These are phyloP conservation scores for Salmacisia buchloeana DNA, from an alignment of 1,284 basidiomycete species.

Conservation along the genomic window DNA sequence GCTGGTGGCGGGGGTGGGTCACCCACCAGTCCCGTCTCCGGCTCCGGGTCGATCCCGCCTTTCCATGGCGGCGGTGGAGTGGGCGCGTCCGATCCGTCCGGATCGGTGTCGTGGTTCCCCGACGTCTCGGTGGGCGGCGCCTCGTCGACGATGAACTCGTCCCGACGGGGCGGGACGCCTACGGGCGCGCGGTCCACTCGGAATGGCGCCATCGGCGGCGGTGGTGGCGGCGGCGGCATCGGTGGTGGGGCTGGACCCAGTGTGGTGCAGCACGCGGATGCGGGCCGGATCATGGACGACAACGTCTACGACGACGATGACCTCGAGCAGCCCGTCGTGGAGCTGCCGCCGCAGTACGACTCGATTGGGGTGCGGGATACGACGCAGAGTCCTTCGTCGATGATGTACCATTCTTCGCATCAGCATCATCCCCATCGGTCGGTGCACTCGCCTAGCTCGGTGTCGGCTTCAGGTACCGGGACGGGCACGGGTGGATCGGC, in stretches of 20 bases:
- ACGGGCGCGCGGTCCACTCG: background rate
- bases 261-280: slow-evolving; percentile 32
- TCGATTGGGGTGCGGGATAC: slow-evolving; percentile 14
- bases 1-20: background rate
- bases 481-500: background rate
- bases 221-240: background rate
- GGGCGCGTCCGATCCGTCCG: background rate
- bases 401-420: background rate
- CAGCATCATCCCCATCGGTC: too few species aligned
- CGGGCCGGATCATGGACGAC: slow-evolving; percentile 29
- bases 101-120: background rate
- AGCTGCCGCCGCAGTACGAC: slow-evolving; percentile 39
- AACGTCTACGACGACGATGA: slow-evolving; percentile 32
- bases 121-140: background rate
- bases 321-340: slow-evolving; percentile 20
- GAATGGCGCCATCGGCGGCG: background rate
- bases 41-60: background rate
- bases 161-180: background rate
- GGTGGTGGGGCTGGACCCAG: background rate
- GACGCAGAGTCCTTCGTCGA: background rate
- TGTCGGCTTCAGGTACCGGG: background rate
- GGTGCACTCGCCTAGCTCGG: background rate
- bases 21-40: background rate
- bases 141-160: background rate
- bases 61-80: background rate